Base-by-base conservation (phyloP, 192 early-diverging fungal species). In the Kappamyces sp. region DNA sequence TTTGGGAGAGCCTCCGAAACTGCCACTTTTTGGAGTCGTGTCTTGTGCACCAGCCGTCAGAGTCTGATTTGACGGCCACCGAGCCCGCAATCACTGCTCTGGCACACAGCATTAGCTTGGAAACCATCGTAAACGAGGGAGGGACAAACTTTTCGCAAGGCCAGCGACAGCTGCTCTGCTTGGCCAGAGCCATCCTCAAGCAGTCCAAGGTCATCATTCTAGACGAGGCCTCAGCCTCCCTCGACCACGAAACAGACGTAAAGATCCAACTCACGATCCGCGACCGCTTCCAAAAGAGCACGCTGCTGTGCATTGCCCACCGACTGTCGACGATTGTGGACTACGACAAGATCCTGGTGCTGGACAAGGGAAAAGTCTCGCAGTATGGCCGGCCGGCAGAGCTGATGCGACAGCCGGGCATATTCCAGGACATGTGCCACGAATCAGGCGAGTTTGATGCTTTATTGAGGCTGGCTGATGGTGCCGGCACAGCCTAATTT, bases 221-320 rank as follows among this genome's bases (percentile, higher is more conserved):
- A 72, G 88, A 93, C 62, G 91, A 94, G 64, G 91, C 93, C 1
- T 92, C 93, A 0, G 91, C 88, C 11, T 83, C 81, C 3, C 84
- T 91, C 5, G 86, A 89, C 61, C 47, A 63, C 37, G 72, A 66
- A 35, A 85, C 79, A 0, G 79, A 83, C 34, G 62, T 74, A 8
- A 77, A 72, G 31, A 92, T 94, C 61, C 90, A 94, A 64, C 64
- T 72, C 34, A 88, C 87, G 0, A 90, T 96, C 49, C 84, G 86
- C 32, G 76, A 84, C 33, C 69, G 69, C 51, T 91, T 93, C 69
- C 65, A 64, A 29, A 58, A 80, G 45, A 75, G 84, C 6, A 86
- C 93, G 1, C 65, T 95, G 43, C 49, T 95, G 15, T 86, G 85
- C 48, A 90, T 95, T 66, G 93, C 93, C 5, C 93, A 92, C 59